A percentile compares a stretch with the other conserved stretches of the same genome.
Evolutionary conservation across 2,329 filamentous ascomycete genomes (phyloP).

Genomic region (Pseudopyrenochaeta lycopersici): DNA sequence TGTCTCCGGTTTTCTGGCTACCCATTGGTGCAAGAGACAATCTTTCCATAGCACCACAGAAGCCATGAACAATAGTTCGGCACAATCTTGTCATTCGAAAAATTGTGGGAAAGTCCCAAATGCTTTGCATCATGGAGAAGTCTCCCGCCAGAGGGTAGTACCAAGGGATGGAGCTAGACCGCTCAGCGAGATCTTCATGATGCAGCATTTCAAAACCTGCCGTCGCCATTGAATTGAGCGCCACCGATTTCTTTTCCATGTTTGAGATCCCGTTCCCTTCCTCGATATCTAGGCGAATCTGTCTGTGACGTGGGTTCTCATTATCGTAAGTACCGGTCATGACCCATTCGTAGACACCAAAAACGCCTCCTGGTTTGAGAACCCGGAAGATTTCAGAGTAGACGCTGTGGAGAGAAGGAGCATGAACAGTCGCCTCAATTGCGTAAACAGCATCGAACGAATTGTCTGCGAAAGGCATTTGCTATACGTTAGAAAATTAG

Average conservation of each 20-base stretch:
- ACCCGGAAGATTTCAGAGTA: slow-evolving; percentile 96
- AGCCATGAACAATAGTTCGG: slow-evolving; percentile 75
- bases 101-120: slow-evolving; percentile 87
- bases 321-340: slow-evolving; percentile 98
- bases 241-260: slow-evolving; percentile 90
- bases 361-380: slow-evolving; percentile 92
- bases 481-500: slow-evolving; percentile 56
- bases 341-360: slow-evolving; percentile 98
- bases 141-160: slow-evolving; percentile 94
- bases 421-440: slow-evolving; percentile 96
- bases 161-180: slow-evolving; percentile 84
- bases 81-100: slow-evolving; percentile 91
- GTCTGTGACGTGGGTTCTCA: slow-evolving; percentile 82
- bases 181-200: slow-evolving; percentile 85
- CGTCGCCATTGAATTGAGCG: slow-evolving; percentile 80
- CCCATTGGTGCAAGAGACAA: slow-evolving; percentile 80
- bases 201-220: slow-evolving; percentile 86
- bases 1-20: slow-evolving; percentile 95
- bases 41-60: slow-evolving; percentile 78
- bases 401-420: slow-evolving; percentile 86
- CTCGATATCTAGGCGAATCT: slow-evolving; percentile 96
- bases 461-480: slow-evolving; percentile 95
- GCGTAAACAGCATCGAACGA: slow-evolving; percentile 95
- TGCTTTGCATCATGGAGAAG: too few species aligned
- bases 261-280: slow-evolving; percentile 96